A percentile compares a stretch with the other conserved stretches of the same genome.
Evolutionary conservation across 2,329 filamentous ascomycete genomes (phyloP).

Genomic region (Bipolaris oryzae): DNA sequence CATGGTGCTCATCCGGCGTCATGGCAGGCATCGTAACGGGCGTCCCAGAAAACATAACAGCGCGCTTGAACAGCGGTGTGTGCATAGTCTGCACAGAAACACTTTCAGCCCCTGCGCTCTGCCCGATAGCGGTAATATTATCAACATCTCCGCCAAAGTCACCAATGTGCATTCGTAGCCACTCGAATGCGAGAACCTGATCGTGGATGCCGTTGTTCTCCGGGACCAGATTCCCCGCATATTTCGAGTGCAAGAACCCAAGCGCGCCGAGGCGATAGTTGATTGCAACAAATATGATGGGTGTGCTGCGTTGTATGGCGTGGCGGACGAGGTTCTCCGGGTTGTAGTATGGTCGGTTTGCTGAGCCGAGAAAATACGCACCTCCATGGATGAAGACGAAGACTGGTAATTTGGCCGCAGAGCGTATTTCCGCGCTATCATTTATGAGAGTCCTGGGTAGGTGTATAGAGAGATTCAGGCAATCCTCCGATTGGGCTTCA

Average conservation of each 20-base stretch:
- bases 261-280: conserved; percentile 37
- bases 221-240: conserved; percentile 39
- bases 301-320: conserved; percentile 10
- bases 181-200: conserved; percentile 45
- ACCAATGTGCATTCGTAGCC: conserved; percentile 44
- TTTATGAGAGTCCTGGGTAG: conserved; percentile 48
- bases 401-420: conserved; percentile 52
- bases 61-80: conserved; percentile 22
- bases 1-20: conserved; percentile 18
- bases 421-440: conserved; percentile 33
- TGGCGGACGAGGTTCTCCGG: conserved; percentile 26
- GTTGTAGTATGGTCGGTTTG: conserved; percentile 59
- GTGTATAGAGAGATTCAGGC: conserved; percentile 52
- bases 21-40: conserved; percentile 24
- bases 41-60: conserved; percentile 20
- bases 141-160: conserved; percentile 45
- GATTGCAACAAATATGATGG: conserved; percentile 14
- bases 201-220: conserved; percentile 41
- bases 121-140: conserved; percentile 6
- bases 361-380: conserved; percentile 56
- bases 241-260: conserved; percentile 51
- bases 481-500: conserved; percentile 42
- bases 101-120: conserved; percentile 44
- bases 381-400: conserved; percentile 61
- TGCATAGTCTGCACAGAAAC: conserved; percentile 17